Evolutionary conservation across 78 protist species (phyloP).

Genomic region (Blattamonas nauphoetae): DNA sequence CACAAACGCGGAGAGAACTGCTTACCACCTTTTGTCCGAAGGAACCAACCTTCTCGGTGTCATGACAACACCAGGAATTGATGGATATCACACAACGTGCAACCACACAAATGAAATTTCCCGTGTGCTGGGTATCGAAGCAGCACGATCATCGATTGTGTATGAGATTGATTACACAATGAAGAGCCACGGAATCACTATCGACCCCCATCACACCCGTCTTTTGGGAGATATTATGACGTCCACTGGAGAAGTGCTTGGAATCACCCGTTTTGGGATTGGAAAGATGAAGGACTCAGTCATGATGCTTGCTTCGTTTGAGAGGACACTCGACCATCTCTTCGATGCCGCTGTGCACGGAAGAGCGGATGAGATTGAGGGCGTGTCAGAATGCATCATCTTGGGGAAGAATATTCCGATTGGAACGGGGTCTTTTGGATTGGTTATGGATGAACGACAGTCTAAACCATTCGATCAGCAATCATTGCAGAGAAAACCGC

Average conservation of each 20-base stretch:
- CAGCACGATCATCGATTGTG: constrained; percentile 83
- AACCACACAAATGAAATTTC: constrained; percentile 78
- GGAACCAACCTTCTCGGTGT: constrained; percentile 54
- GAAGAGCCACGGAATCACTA: constrained; percentile 76
- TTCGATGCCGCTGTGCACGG: constrained; percentile 84
- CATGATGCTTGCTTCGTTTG: constrained; percentile 92
- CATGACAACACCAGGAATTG: constrained; percentile 54
- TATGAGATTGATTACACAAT: constrained; percentile 60
- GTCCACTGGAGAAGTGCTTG: constrained; percentile 81
- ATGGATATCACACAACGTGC: constrained; percentile 41
- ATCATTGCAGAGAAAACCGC: too few species aligned
- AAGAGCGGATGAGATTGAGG: constrained; percentile 56
- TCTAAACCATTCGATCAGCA: too few species aligned
- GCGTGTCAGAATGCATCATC: constrained; percentile 93
- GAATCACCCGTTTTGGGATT: constrained; percentile 95
- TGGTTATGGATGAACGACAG: neutral
- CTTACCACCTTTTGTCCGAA: constrained; percentile 56
- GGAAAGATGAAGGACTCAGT: constrained; percentile 82
- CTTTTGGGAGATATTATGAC: constrained; percentile 94
- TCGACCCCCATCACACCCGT: constrained; percentile 81
- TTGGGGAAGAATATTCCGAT: constrained; percentile 85
- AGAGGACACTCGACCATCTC: constrained; percentile 86
- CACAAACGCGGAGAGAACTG: constrained; percentile 11
- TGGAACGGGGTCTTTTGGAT: constrained; percentile 72
- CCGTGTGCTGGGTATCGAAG: constrained; percentile 87